A percentile compares a stretch with the other conserved stretches of the same genome.
Evolutionary conservation across 2,329 filamentous ascomycete genomes (phyloP).

Genomic region (Pseudocercospora pini-densiflorae): DNA sequence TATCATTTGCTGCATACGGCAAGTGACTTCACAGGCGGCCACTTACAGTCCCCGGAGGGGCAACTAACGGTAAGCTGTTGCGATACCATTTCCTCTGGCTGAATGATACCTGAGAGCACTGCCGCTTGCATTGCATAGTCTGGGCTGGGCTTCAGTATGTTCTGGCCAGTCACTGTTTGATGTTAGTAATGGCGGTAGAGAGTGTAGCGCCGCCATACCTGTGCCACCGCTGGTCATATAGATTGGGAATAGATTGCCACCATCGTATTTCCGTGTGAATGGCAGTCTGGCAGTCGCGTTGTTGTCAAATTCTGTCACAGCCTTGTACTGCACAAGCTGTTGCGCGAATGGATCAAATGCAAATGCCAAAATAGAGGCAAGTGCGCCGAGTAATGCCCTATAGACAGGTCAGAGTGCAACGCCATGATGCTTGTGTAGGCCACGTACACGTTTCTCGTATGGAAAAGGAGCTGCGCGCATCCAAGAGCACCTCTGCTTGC

Average conservation of each 20-base stretch:
- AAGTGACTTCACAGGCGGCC: slow-evolving; percentile 15
- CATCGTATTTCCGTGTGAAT: not conserved
- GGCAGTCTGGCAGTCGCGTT: not conserved
- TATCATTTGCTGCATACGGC: slow-evolving; percentile 16
- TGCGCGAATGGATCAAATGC: slow-evolving; percentile 11
- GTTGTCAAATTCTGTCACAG: not conserved
- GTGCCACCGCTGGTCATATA: not conserved
- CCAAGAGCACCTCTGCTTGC: slow-evolving; percentile 18
- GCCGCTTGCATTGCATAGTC: slow-evolving; percentile 25
- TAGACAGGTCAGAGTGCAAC: not conserved
- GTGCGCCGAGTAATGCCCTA: slow-evolving; percentile 21
- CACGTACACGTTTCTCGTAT: not conserved
- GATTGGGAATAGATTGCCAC: not conserved
- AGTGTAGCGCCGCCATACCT: not conserved
- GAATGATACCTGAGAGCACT: slow-evolving; percentile 13
- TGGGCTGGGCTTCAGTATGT: not conserved
- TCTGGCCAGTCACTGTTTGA: not conserved
- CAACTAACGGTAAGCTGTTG: slow-evolving; percentile 14
- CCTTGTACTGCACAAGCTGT: slow-evolving; percentile 8
- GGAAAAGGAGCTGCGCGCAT: not conserved
- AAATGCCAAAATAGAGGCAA: slow-evolving; percentile 5
- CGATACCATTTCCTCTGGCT: not conserved
- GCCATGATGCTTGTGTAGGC: not conserved
- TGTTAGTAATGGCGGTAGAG: not conserved
- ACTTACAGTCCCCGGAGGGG: slow-evolving; percentile 21